Evolutionary conservation across 345 rosid species (phyloP), one percentile per base, ranked within the genome.

Genomic region (Mallotus nudiflorus): DNA sequence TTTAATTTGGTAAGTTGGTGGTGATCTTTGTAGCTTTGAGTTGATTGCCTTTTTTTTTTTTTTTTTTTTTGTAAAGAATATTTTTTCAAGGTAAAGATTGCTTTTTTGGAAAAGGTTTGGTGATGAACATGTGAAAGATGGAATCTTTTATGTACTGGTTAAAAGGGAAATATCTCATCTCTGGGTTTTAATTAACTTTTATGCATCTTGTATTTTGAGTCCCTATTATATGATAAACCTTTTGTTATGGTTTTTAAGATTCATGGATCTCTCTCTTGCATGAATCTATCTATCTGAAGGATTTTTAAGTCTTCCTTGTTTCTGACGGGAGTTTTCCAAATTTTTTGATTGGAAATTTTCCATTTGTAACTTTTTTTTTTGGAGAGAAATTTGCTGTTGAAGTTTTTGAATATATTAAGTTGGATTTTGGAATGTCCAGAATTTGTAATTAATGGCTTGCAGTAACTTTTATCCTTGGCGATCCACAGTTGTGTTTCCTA

Each of bases 71-170:
- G n/a, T n/a, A n/a, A n/a, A n/a, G n/a, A n/a, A n/a, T n/a, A n/a
- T n/a, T n/a, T n/a, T n/a, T 44, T 24, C 20, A 44, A 62, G 19
- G 61, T 40, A 22, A 61, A 72, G 9, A 16, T 12, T 7, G 29
- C 16, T 25, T 65, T 20, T 66, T 14, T 55, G 56, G 31, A 35
- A 24, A 59, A 54, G 63, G 51, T 50, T 62, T 27, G 67, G n/a
- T 59, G 67, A 22, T 59, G 53, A 67, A 58, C 27, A 25, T 48
- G 39, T n/a, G 54, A 59, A 74, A 60, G 73, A 16, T 55, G 7
- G 60, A 55, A 24, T 22, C 11, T 8, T 42, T 42, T n/a, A 22
- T 40, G 50, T 62, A 39, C 5, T 11, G 50, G 33, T 42, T 33
- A 39, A 62, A 20, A 40, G 50, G 33, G 24, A n/a, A 51, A 51